A percentile compares a stretch with the other conserved stretches of the same genome.
phyloP scores from a whole-genome alignment of 805 yeast species.

The Schizosaccharomyces octosporus region DNA sequence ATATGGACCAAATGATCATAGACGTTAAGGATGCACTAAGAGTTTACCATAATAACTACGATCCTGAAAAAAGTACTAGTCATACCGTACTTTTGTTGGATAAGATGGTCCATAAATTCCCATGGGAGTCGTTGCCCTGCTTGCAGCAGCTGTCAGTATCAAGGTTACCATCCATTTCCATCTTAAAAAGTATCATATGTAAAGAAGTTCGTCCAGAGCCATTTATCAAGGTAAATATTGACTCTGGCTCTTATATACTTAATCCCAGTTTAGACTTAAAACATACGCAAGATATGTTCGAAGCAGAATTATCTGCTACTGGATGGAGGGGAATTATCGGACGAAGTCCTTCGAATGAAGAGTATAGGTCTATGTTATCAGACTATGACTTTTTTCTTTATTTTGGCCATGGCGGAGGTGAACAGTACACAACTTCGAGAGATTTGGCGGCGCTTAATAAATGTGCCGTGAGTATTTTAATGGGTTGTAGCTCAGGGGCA shows the following conservation, averaged over 20 bases:
- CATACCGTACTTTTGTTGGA: conserved; percentile 56
- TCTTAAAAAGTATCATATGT: conserved; percentile 15
- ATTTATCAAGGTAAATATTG: conserved; percentile 10
- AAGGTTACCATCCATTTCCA: conserved; percentile 43
- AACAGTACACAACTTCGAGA: conserved; percentile 40
- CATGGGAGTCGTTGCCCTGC: conserved; percentile 68
- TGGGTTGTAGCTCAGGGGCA: conserved; percentile 82
- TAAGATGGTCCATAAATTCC: conserved; percentile 38
- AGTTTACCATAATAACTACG: conserved; percentile 4
- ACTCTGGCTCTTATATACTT: conserved; percentile 34
- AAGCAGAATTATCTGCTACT: conserved; percentile 7
- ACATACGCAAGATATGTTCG: conserved; percentile 38
- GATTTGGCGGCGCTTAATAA: conserved; percentile 22
- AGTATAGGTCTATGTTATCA: conserved; percentile 22
- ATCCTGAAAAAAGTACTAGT: conserved; percentile 8
- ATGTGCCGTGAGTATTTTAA: conserved; percentile 23
- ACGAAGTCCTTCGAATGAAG: conserved; percentile 29
- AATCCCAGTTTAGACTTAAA: conserved; percentile 64
- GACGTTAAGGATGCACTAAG: conserved; percentile 22
- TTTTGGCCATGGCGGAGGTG: conserved; percentile 95
- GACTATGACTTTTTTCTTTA: conserved; percentile 35
- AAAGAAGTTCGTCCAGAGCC: not conserved
- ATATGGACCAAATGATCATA: conserved; percentile 27
- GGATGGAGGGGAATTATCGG: conserved; percentile 21
- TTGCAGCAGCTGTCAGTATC: conserved; percentile 34